Base-by-base conservation (phyloP, 495 filamentous ascomycete species). In the Terfezia claveryi region DNA sequence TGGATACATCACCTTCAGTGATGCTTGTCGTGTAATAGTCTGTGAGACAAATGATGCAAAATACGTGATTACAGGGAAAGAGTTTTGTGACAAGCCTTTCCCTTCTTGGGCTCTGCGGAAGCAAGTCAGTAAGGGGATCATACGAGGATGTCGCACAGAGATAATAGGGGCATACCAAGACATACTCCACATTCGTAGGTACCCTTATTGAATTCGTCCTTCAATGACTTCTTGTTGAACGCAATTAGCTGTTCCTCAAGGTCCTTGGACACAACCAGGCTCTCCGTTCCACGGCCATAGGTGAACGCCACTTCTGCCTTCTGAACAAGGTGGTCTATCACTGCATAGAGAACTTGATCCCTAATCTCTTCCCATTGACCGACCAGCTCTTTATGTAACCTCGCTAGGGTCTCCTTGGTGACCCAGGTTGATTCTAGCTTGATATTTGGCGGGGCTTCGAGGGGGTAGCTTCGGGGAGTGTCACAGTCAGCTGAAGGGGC, bases 141-240 rank as follows among this genome's bases (percentile, higher is more conserved):
- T 2, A 32, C 27, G 4, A 0, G 27, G 7, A 32, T 32, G 27
- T 7, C 27, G 4, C 27, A 32, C 27, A 2, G 27, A 32, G 27
- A 2, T 2, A 32, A 32, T 5, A 32, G 4, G 27, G 27, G 71
- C 41, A 46, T 46, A 46, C 41, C 41, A 38, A 92, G 71, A 65
- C 91, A 98, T 10, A 98, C 78, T 0, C 82, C 85, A 61, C 91
- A 98, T 49, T 91, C 80, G 60, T 87, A 95, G 0, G 87, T 94
- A 54, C 79, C 83, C 54, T 79, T 79, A 62, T 94, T 81, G 62
- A 82, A 87, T 55, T 86, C 82, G n/a, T 51, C 50, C 11, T 51
- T 51, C n/a, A 23, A 20, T 16, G 12, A 12, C 12, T 32, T 20
- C 50, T 51, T 32, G 50, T 51, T 51, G 50, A 23, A 51, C 12